phyloP scores from a whole-genome alignment of 495 filamentous ascomycete species.

The Penicillium dipodomyicola region DNA sequence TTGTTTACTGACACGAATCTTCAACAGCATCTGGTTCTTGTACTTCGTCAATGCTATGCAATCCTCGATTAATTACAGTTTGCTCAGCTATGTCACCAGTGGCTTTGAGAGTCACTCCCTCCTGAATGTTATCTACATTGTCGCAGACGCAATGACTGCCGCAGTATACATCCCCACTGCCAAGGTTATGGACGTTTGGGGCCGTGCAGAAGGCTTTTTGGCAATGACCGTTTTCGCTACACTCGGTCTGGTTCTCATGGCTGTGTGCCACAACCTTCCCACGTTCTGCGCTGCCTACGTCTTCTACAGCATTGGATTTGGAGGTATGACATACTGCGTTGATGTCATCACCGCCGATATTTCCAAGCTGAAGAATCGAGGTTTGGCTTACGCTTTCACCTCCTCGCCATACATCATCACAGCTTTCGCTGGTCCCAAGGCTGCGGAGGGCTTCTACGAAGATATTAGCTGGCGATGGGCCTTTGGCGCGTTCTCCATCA shows the following conservation, averaged over 20 bases:
- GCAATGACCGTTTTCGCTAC: constrained; percentile 39
- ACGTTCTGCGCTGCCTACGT: constrained; percentile 50
- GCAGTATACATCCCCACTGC: constrained; percentile 55
- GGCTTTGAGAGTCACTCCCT: constrained; percentile 58
- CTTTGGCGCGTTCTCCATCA: constrained; percentile 57
- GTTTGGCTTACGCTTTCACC: constrained; percentile 55
- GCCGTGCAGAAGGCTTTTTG: constrained; percentile 55
- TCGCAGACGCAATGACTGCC: constrained; percentile 44
- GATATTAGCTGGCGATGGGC: constrained; percentile 56
- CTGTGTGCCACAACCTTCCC: constrained; percentile 46
- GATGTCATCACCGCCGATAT: constrained; percentile 61
- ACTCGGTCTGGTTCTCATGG: constrained; percentile 49
- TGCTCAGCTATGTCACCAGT: constrained; percentile 41
- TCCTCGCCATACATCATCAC: constrained; percentile 53
- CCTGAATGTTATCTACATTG: constrained; percentile 54
- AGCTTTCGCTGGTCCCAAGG: constrained; percentile 30
- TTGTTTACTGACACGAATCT: constrained; percentile 4
- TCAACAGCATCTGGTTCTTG: constrained; percentile 45
- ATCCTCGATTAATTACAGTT: constrained; percentile 27
- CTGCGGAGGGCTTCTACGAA: constrained; percentile 42
- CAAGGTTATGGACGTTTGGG: constrained; percentile 68
- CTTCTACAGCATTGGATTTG: constrained; percentile 53
- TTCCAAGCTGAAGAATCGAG: constrained; percentile 56
- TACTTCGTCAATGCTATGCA: constrained; percentile 50
- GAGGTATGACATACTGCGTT: constrained; percentile 53